phyloP scores from a whole-genome alignment of 2,329 filamentous ascomycete genomes.

The Lasiodiplodia gonubiensis region DNA sequence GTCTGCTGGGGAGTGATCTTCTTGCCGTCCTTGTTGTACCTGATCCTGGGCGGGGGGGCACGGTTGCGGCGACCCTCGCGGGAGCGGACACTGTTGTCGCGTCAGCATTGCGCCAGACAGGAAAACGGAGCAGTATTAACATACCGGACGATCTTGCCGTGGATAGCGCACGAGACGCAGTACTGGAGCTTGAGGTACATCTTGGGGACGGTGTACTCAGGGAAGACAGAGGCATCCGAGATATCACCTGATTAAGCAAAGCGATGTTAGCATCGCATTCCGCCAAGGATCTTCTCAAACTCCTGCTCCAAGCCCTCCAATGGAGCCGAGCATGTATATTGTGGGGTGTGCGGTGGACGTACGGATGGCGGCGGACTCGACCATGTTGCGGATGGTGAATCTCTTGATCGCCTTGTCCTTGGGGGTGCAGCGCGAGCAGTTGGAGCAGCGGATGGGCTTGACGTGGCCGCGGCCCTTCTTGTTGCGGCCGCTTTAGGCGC shows the following conservation, averaged over 20 bases:
- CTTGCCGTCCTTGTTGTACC: constrained; percentile 99
- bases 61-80: constrained; percentile 97
- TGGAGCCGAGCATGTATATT: constrained; percentile 16
- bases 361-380: constrained; percentile 99
- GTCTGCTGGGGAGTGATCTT: constrained; percentile 91
- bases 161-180: constrained; percentile 99
- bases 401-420: constrained; percentile 99
- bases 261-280: constrained; percentile 32
- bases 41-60: constrained; percentile 93
- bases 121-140: constrained; percentile 51
- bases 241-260: constrained; percentile 81
- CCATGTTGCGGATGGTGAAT: constrained; percentile 99
- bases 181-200: constrained; percentile 99
- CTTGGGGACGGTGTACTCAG: constrained; percentile 99
- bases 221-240: constrained; percentile 98
- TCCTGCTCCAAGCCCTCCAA: constrained; percentile 22
- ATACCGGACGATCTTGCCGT: constrained; percentile 99
- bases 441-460: constrained; percentile 96
- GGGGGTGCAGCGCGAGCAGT: constrained; percentile 81
- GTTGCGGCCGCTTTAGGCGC: constrained; percentile 81
- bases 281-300: constrained; percentile 30
- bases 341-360: constrained; percentile 57
- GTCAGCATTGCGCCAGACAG: constrained; percentile 13
- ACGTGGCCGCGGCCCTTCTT: constrained; percentile 99
- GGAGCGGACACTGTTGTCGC: constrained; percentile 81